Evolutionary conservation across 768 basidiomycete species (phyloP).

Genomic region (Gyrodon lividus): DNA sequence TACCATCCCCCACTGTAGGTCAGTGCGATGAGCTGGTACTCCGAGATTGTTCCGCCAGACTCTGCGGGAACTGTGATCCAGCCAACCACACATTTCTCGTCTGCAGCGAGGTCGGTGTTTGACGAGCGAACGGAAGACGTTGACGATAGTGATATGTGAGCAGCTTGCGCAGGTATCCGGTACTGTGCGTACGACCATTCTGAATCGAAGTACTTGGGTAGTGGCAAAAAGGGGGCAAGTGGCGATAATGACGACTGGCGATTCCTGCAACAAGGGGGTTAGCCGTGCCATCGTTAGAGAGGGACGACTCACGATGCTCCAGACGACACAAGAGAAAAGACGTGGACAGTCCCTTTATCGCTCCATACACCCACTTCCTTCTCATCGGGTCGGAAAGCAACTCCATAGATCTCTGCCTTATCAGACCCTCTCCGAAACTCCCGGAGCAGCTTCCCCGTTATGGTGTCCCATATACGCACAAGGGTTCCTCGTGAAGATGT

Average conservation of each 20-base stretch:
- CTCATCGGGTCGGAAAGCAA: conserved; percentile 85
- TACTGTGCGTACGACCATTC: conserved; percentile 96
- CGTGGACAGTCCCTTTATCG: conserved; percentile 92
- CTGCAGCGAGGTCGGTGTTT: conserved; percentile 63
- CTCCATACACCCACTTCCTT: conserved; percentile 89
- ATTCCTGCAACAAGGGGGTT: conserved; percentile 49
- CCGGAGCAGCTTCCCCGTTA: conserved; percentile 67
- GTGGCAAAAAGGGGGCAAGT: conserved; percentile 73
- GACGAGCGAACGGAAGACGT: conserved; percentile 56
- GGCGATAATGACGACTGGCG: conserved; percentile 83
- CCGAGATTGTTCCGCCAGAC: conserved; percentile 32
- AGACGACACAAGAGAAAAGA: conserved; percentile 72
- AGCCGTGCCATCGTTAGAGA: conserved; percentile 6
- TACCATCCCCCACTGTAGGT: conserved; percentile 95
- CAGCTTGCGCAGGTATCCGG: conserved; percentile 79
- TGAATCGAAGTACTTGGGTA: conserved; percentile 92
- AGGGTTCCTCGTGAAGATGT: conserved; percentile 83
- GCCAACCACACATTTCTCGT: conserved; percentile 84
- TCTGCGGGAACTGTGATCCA: conserved; percentile 64
- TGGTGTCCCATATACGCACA: conserved; percentile 82
- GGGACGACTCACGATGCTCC: conserved; percentile 58
- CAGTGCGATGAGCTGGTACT: conserved; percentile 80
- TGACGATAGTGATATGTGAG: conserved; percentile 77
- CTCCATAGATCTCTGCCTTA: conserved; percentile 88
- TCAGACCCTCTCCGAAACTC: conserved; percentile 87